phyloP scores from a whole-genome alignment of 163 green algal genomes.

The Scenedesmus sp. region DNA sequence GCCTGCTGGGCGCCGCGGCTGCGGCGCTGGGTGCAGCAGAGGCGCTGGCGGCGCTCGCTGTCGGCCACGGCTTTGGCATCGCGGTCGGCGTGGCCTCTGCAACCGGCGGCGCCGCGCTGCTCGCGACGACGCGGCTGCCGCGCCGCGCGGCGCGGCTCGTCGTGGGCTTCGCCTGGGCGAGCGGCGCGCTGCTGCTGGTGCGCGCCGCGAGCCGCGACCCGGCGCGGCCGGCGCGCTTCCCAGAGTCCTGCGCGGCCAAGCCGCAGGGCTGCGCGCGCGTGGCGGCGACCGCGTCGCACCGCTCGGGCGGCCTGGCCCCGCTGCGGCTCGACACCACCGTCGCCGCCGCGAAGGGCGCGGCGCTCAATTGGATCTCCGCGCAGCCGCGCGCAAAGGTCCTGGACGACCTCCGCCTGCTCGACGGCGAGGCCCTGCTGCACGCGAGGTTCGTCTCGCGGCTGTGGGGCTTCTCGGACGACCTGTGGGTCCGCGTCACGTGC shows the following conservation, averaged over 20 bases:
- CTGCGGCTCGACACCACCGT: constrained; percentile 38
- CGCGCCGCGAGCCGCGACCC: constrained; percentile 38
- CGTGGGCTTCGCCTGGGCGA: no score
- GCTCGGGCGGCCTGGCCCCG: constrained; percentile 20
- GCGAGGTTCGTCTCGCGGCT: constrained; percentile 45
- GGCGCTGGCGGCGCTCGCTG: background rate
- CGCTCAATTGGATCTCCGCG: constrained; percentile 14
- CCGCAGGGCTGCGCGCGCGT: constrained; percentile 46
- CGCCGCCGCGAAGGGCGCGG: constrained; percentile 14
- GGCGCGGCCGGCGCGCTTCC: constrained; percentile 19
- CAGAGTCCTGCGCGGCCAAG: constrained; percentile 38
- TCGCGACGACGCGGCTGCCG: background rate
- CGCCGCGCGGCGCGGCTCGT: background rate
- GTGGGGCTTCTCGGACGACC: constrained; percentile 59
- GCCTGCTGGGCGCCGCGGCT: no score
- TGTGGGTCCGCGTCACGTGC: constrained; percentile 46
- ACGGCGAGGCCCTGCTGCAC: constrained; percentile 36
- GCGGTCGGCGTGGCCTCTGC: background rate
- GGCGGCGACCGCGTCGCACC: constrained; percentile 21
- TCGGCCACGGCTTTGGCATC: background rate
- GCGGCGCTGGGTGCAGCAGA: background rate
- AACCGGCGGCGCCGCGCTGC: background rate
- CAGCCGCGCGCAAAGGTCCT: constrained; percentile 3
- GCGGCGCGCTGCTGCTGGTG: constrained; percentile 43
- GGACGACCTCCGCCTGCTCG: background rate